Conservation (phyloP, 2,329 filamentous ascomycete genomes). For the Xylariaceae sp. region DNA sequence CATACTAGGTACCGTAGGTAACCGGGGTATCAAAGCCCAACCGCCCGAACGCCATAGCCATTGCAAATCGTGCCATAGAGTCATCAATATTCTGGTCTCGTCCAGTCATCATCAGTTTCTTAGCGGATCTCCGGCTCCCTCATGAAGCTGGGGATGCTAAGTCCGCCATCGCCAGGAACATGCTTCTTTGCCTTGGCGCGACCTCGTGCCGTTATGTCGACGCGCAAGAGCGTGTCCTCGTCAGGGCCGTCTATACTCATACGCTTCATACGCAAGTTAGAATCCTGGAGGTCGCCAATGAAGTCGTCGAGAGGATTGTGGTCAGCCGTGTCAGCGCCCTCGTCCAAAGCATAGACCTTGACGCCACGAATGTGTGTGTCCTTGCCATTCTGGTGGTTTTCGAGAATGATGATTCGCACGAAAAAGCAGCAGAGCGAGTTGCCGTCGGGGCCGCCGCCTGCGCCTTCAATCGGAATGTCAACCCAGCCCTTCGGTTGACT, state of each 20-base stretch:
- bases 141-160: constrained; percentile 39
- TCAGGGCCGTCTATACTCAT: constrained; percentile 33
- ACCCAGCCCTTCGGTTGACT: constrained; percentile 85
- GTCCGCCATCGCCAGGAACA: constrained; percentile 33
- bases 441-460: constrained; percentile 58
- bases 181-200: constrained; percentile 31
- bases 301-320: constrained; percentile 37
- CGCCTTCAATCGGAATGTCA: constrained; percentile 62
- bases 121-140: constrained; percentile 42
- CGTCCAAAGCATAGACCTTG: constrained; percentile 69
- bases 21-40: constrained; percentile 18
- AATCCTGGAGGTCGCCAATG: constrained; percentile 32
- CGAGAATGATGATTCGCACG: constrained; percentile 82
- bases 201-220: constrained; percentile 32
- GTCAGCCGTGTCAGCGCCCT: constrained; percentile 39
- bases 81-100: constrained; percentile 3
- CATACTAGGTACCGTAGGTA: constrained; percentile 2
- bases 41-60: constrained; percentile 13
- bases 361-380: constrained; percentile 95
- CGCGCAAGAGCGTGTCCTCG: constrained; percentile 31
- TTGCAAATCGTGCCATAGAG: constrained; percentile 4
- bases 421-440: constrained; percentile 83
- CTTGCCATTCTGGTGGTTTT: constrained; percentile 99
- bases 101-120: background rate
- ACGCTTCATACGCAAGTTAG: constrained; percentile 27